These are phyloP conservation scores for Tulasnella sp. DNA, from an alignment of 768 basidiomycete genomes.

Conservation along the genomic window DNA sequence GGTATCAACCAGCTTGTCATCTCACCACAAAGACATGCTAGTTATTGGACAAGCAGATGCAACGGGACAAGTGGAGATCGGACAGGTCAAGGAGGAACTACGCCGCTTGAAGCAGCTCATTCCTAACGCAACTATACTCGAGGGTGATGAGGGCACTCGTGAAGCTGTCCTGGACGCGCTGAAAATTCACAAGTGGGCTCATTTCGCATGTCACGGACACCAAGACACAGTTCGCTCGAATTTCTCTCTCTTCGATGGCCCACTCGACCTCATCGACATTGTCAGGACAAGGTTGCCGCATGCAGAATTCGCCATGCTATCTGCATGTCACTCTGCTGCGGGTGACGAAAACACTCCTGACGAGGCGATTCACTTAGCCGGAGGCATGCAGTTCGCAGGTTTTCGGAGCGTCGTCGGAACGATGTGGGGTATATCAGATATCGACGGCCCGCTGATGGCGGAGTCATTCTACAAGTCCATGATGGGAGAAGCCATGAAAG, in stretches of 20 bases:
- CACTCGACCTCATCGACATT: neutral
- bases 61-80: neutral
- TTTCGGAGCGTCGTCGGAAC: slow-evolving; percentile 10
- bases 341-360: neutral
- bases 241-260: neutral
- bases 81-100: neutral
- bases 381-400: slow-evolving; percentile 7
- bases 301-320: slow-evolving; percentile 6
- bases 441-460: slow-evolving; percentile 9
- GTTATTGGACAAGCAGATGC: neutral
- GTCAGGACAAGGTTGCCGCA: neutral
- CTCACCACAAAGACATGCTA: neutral
- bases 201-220: neutral
- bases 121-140: neutral
- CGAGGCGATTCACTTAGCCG: slow-evolving; percentile 6
- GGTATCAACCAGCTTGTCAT: no score
- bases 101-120: neutral
- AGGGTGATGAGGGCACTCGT: neutral
- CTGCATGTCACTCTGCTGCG: slow-evolving; percentile 8
- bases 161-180: neutral
- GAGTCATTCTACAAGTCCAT: neutral
- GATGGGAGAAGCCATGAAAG: neutral
- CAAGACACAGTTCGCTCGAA: neutral
- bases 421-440: slow-evolving; percentile 7
- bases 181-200: neutral